Conservation (phyloP, 192 early-diverging fungal species). For the Backusella morwellensis region DNA sequence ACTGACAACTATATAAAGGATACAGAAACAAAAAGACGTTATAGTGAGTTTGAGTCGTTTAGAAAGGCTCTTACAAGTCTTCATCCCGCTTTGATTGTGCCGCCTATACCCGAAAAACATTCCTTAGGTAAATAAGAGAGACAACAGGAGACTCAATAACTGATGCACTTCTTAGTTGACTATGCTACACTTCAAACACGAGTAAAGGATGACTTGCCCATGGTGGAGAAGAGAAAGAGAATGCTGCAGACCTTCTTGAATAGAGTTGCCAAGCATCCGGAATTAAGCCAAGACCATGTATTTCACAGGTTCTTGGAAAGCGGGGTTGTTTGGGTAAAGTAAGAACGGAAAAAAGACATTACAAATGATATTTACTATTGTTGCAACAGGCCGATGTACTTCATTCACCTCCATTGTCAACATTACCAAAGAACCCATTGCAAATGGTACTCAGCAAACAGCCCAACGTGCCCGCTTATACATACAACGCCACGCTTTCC, state of each 20-base stretch:
- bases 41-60: slow-evolving; percentile 96
- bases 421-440: slow-evolving; percentile 67
- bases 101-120: slow-evolving; percentile 98
- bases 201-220: slow-evolving; percentile 84
- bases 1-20: slow-evolving; percentile 33
- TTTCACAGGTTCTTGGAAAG: slow-evolving; percentile 92
- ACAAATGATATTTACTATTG: too few species aligned
- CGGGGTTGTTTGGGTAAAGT: slow-evolving; percentile 65
- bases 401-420: slow-evolving; percentile 67
- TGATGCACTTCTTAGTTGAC: slow-evolving; percentile 39
- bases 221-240: slow-evolving; percentile 88
- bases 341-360: too few species aligned
- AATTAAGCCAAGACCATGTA: slow-evolving; percentile 82
- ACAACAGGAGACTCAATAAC: background rate
- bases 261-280: slow-evolving; percentile 84
- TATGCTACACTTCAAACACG: slow-evolving; percentile 79
- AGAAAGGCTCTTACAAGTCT: slow-evolving; percentile 71
- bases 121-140: slow-evolving; percentile 60
- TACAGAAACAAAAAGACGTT: slow-evolving; percentile 78
- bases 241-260: slow-evolving; percentile 95
- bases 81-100: slow-evolving; percentile 87
- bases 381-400: slow-evolving; percentile 59
- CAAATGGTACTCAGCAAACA: slow-evolving; percentile 25
- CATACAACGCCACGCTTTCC: background rate
- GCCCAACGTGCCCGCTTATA: background rate